Evolutionary conservation across 495 filamentous ascomycete species (phyloP), one percentile per base, ranked within the genome.

Genomic region (Penicillium riverlandense): DNA sequence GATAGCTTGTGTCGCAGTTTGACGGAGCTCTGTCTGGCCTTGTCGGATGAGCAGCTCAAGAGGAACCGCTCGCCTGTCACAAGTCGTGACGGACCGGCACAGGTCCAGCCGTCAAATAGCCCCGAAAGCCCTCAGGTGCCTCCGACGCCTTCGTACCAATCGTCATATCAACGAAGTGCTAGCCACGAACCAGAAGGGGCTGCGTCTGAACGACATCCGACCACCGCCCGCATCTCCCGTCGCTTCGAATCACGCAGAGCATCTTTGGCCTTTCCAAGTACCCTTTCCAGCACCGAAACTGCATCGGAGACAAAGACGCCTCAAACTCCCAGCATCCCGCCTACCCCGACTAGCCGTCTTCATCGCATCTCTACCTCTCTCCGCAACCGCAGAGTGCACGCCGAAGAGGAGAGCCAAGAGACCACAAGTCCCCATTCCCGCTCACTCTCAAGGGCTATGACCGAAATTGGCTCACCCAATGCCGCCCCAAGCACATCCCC

Each of bases 1-100:
- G 92, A 97, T 58, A 90, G 84, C 55, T 77, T 97, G 61, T 97
- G 94, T 64, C 79, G 92, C 38, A 90, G 85, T 52, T 65, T 98
- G 44, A 97, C 92, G 2, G 92, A 98, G 55, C 72, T 98, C 15
- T 95, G 88, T 57, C 76, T 98, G 33, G 88, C 88, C 11, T 67
- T 98, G 35, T 84, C 85, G n/a, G 70, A 70, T 33, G 65, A 67
- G 40, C 61, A 67, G 22, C 48, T 63, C 13, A 56, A 52, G 28
- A 56, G 39, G 27, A 52, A 58, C 28, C 65, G 60, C 33, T 48
- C 59, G 7, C 11, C 40, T 6, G 52, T 22, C 2, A 34, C 55
- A 29, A 65, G 56, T 29, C 48, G 58, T 11, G 65, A 62, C 9
- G 42, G 61, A 8, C 41, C 13, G 32, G 36, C 43, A 15, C 58